These are phyloP conservation scores for Maudiozyma pseudohumilis DNA, from an alignment of 805 yeast species.

Conservation along the genomic window DNA sequence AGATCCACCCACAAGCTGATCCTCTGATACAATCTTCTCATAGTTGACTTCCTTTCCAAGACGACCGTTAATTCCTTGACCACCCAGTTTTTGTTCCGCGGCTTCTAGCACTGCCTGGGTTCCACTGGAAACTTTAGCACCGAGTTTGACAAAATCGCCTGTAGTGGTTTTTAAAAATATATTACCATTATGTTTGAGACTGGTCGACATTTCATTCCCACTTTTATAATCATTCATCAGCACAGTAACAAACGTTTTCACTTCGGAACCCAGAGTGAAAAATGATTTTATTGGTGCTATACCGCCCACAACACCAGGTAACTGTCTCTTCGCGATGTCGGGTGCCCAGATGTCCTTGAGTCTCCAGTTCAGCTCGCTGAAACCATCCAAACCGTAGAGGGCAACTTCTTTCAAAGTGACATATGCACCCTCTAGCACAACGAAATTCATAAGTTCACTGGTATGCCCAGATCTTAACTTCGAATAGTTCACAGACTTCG, in stretches of 20 bases:
- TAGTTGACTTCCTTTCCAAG: too few relatives aligned
- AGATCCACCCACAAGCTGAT: constrained; percentile 29
- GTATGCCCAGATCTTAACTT: constrained; percentile 79
- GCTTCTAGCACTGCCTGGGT: constrained; percentile 73
- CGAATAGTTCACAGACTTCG: constrained; percentile 75
- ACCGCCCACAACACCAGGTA: constrained; percentile 75
- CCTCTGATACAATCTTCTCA: constrained; percentile 25
- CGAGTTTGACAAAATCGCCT: constrained; percentile 68
- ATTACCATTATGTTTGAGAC: constrained; percentile 65
- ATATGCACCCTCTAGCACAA: constrained; percentile 78
- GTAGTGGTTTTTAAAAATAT: constrained; percentile 70
- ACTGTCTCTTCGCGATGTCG: constrained; percentile 71
- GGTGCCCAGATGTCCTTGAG: constrained; percentile 79
- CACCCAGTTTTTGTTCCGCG: constrained; percentile 72
- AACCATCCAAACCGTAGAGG: constrained; percentile 71
- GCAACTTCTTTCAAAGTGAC: constrained; percentile 52
- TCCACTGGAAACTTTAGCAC: constrained; percentile 80
- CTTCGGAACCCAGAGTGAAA: constrained; percentile 68
- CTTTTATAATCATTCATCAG: constrained; percentile 67
- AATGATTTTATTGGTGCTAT: constrained; percentile 72
- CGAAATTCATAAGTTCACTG: constrained; percentile 79
- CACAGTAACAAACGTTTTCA: constrained; percentile 59
- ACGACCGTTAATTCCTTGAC: constrained; percentile 51
- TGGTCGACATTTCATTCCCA: constrained; percentile 54
- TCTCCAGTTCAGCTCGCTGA: constrained; percentile 43